Percentiles rank a stretch among this genome's conserved stretches.
Evolutionary conservation across 192 early-diverging fungal species (phyloP).

Genomic region (Glomus cerebriforme): DNA sequence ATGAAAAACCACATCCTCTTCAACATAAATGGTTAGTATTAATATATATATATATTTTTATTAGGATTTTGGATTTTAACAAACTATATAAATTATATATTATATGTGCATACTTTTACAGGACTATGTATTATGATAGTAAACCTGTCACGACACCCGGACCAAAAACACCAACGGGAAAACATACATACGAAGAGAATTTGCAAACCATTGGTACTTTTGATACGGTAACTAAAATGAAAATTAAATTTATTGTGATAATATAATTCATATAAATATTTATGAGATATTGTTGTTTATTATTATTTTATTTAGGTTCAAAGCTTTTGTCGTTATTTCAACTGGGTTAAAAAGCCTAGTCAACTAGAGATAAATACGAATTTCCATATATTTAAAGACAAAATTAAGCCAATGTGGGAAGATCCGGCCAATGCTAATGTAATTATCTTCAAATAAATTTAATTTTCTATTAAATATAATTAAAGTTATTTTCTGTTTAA

Average conservation of each 20-base stretch:
- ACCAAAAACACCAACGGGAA: constrained; percentile 25
- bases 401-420: constrained; percentile 52
- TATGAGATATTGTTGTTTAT: background rate
- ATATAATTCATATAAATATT: background rate
- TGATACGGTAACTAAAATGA: constrained; percentile 10
- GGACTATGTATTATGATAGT: constrained; percentile 35
- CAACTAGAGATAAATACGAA: constrained; percentile 44
- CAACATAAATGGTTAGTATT: constrained; percentile 44
- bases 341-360: constrained; percentile 48
- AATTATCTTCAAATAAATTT: constrained; percentile 4
- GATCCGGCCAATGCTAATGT: constrained; percentile 49
- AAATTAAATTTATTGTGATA: background rate
- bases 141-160: constrained; percentile 30
- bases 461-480: background rate
- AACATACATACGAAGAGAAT: constrained; percentile 17
- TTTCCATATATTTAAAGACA: constrained; percentile 48
- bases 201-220: constrained; percentile 29
- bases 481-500: background rate
- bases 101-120: background rate
- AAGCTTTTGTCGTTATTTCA: constrained; percentile 46
- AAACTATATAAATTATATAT: background rate
- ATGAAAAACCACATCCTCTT: constrained; percentile 38
- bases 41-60: background rate
- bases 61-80: background rate
- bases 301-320: constrained; percentile 36